A percentile compares a stretch with the other conserved stretches of the same genome.
These are phyloP conservation scores for Arthrinium phaeospermum DNA, from an alignment of 2,329 filamentous ascomycete species.

Conservation along the genomic window DNA sequence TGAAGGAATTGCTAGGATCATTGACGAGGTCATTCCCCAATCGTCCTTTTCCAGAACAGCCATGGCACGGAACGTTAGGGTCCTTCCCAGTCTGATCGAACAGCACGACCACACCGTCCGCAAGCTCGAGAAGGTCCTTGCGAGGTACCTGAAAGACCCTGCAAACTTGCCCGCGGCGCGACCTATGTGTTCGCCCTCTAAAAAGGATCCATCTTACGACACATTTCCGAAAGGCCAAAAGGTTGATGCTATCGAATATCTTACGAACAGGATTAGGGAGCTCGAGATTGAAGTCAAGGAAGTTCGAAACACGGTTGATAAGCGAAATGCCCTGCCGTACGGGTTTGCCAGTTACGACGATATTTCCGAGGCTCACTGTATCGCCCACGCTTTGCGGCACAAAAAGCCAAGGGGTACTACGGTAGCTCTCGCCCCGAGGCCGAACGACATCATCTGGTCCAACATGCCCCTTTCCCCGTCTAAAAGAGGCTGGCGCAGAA, in stretches of 20 bases:
- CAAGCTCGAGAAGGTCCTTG: constrained; percentile 80
- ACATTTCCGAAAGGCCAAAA: constrained; percentile 62
- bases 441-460: constrained; percentile 94
- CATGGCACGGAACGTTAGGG: constrained; percentile 87
- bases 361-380: constrained; percentile 85
- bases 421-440: constrained; percentile 80
- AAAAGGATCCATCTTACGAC: constrained; percentile 75
- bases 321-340: constrained; percentile 85
- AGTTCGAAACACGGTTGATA: constrained; percentile 81
- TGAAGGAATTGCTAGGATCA: constrained; percentile 84
- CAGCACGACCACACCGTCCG: constrained; percentile 83
- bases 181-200: constrained; percentile 80
- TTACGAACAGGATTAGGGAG: constrained; percentile 82
- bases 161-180: constrained; percentile 76
- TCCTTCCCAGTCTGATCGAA: constrained; percentile 82
- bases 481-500: constrained; percentile 72
- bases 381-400: constrained; percentile 76
- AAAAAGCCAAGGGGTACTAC: constrained; percentile 79
- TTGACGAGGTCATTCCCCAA: constrained; percentile 70
- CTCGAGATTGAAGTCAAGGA: constrained; percentile 87
- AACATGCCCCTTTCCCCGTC: constrained; percentile 78
- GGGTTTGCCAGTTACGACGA: constrained; percentile 94
- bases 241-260: constrained; percentile 94
- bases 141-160: constrained; percentile 90
- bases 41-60: constrained; percentile 55